Evolutionary conservation across 2,329 filamentous ascomycete genomes (phyloP).

Genomic region (Zymoseptoria brevis): DNA sequence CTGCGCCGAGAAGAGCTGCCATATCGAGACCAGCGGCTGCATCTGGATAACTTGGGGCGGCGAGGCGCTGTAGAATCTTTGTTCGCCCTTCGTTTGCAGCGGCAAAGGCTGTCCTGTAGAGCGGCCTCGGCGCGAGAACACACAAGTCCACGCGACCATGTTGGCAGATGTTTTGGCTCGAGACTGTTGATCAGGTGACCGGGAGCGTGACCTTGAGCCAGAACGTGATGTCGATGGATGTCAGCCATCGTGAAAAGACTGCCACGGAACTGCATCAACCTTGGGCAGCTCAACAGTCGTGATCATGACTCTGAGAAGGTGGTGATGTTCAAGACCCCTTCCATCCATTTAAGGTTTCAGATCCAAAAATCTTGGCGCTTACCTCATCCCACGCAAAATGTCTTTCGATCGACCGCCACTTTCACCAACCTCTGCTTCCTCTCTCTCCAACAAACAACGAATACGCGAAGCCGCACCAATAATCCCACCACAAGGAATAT

Average conservation of each 20-base stretch:
- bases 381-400: conserved; percentile 1
- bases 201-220: background rate
- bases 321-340: background rate
- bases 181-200: background rate
- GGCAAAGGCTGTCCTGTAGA: background rate
- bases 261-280: background rate
- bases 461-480: conserved; percentile 33
- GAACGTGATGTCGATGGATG: too few relatives aligned
- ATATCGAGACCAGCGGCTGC: background rate
- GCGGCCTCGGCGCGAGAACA: background rate
- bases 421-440: conserved; percentile 5
- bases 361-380: conserved; percentile 2
- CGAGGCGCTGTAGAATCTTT: background rate
- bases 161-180: background rate
- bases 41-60: background rate
- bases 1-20: background rate
- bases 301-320: too few relatives aligned
- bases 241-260: too few relatives aligned
- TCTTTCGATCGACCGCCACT: conserved; percentile 3
- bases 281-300: too few relatives aligned
- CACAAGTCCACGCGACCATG: background rate
- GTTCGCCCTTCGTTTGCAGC: background rate
- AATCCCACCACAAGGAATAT: conserved; percentile 27
- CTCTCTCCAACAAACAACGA: conserved; percentile 12
- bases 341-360: background rate